phyloP scores from a whole-genome alignment of 495 filamentous ascomycete species.

The Lasiosphaeria ovina region DNA sequence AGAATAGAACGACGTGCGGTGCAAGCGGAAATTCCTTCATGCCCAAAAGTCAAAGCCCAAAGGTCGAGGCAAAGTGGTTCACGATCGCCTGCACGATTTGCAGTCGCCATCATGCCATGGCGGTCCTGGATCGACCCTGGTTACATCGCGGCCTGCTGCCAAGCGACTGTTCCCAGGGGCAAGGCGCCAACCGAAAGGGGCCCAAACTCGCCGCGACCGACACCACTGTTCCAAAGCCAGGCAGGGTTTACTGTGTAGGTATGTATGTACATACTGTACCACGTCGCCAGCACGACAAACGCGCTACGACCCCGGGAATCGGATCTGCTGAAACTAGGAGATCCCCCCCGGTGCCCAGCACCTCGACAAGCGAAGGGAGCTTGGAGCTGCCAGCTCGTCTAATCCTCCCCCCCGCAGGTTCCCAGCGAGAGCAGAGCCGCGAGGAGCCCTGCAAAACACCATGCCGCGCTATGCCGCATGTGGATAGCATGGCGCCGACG shows the following conservation, averaged over 20 bases:
- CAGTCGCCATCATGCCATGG: too few species aligned
- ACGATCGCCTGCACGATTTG: too few species aligned
- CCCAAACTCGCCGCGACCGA: neutral
- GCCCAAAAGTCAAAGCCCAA: too few species aligned
- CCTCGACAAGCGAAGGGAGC: neutral
- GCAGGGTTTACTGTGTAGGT: neutral
- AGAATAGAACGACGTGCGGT: too few species aligned
- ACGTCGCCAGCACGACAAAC: neutral
- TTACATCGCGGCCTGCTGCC: too few species aligned
- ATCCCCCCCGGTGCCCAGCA: neutral
- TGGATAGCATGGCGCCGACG: neutral
- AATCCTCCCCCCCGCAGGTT: neutral
- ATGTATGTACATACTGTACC: too few species aligned
- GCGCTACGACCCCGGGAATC: neutral
- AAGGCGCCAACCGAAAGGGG: too few species aligned
- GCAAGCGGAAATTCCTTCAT: too few species aligned
- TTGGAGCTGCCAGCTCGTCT: neutral
- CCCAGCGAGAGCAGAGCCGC: neutral
- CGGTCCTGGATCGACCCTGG: too few species aligned
- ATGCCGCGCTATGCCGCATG: neutral
- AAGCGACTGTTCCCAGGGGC: too few species aligned
- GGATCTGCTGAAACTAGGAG: slow-evolving; percentile 1
- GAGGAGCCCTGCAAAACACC: neutral
- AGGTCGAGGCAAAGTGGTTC: too few species aligned
- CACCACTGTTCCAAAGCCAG: neutral